Evolutionary conservation across 1,284 basidiomycete genomes (phyloP).

Genomic region (Apiotrichum siamense): DNA sequence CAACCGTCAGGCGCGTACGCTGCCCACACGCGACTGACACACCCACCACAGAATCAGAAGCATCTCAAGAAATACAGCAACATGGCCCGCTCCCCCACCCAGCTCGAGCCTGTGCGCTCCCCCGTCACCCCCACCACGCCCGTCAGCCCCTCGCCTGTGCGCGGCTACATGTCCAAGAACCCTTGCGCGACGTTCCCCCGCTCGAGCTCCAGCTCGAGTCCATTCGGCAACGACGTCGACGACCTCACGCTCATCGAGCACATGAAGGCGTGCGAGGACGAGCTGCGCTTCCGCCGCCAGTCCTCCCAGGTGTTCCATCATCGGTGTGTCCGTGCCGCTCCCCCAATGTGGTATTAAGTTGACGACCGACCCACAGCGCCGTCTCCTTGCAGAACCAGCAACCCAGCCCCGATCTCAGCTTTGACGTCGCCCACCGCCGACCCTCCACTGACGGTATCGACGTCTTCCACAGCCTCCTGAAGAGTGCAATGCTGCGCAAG

Average conservation of each 20-base stretch:
- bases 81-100: not conserved
- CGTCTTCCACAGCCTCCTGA: not conserved
- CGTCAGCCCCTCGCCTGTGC: too few relatives aligned
- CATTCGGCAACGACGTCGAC: not conserved
- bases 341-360: not conserved
- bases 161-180: too few relatives aligned
- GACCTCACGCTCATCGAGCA: not conserved
- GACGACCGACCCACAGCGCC: not conserved
- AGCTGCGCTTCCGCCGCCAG: not conserved
- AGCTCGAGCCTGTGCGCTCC: not conserved
- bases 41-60: constrained; percentile 9
- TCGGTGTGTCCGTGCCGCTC: not conserved
- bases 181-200: too few relatives aligned
- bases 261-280: not conserved
- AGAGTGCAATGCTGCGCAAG: not conserved
- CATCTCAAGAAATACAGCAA: constrained; percentile 7
- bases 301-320: not conserved
- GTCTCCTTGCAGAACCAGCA: not conserved
- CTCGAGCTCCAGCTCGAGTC: too few relatives aligned
- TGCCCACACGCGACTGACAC: too few relatives aligned
- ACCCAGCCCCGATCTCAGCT: not conserved
- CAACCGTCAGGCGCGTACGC: too few relatives aligned
- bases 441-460: not conserved
- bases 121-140: not conserved
- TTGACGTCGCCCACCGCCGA: not conserved